Evolutionary conservation across 208 protist species (phyloP).

Genomic region (Crithidia acanthocephali): DNA sequence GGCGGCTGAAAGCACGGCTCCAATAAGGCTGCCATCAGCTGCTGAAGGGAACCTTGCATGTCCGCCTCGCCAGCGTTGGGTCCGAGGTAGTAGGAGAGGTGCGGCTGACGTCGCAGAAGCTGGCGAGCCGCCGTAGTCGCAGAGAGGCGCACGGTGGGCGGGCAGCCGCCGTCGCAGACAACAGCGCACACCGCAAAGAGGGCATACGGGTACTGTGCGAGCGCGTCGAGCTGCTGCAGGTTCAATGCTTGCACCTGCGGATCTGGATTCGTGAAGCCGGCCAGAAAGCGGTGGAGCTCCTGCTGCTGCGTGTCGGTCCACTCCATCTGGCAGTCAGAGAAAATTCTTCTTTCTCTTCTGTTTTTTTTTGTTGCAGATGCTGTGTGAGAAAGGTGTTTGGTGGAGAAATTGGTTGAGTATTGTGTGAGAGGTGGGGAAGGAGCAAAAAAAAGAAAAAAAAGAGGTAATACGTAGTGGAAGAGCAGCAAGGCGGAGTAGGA

Average conservation of each 20-base stretch:
- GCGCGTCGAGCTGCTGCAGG: slow-evolving; percentile 31
- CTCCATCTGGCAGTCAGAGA: slow-evolving; percentile 7
- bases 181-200: slow-evolving; percentile 29
- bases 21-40: neutral
- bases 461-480: too few relatives aligned
- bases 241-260: slow-evolving; percentile 36
- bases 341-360: too few relatives aligned
- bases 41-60: neutral
- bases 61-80: neutral
- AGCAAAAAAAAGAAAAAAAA: too few relatives aligned
- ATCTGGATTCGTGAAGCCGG: slow-evolving; percentile 39
- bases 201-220: slow-evolving; percentile 30
- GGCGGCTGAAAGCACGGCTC: neutral
- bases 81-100: slow-evolving; percentile 19
- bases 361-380: too few relatives aligned
- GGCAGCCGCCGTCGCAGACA: slow-evolving; percentile 15
- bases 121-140: slow-evolving; percentile 28
- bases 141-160: slow-evolving; percentile 22
- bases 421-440: too few relatives aligned
- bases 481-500: slow-evolving; percentile 6
- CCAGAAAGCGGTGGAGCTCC: slow-evolving; percentile 37
- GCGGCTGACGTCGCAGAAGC: slow-evolving; percentile 10
- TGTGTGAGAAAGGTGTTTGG: too few relatives aligned
- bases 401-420: too few relatives aligned
- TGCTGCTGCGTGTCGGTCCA: slow-evolving; percentile 40